A percentile compares a stretch with the other conserved stretches of the same genome.
Evolutionary conservation across 129 eudicot species (phyloP).

Genomic region (Arctium minus): DNA sequence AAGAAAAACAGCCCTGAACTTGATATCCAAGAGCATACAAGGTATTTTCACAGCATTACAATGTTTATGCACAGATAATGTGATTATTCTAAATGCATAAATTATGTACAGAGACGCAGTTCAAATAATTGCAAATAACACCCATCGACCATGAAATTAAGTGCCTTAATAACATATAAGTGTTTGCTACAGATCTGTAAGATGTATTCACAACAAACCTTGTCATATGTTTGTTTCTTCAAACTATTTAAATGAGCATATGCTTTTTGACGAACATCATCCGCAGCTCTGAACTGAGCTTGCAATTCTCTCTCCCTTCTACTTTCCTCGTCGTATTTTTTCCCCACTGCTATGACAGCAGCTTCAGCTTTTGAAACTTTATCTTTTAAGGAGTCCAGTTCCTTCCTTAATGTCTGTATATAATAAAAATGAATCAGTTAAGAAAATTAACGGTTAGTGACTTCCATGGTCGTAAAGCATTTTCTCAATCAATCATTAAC

Average conservation of each 20-base stretch:
- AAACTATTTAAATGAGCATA: conserved; percentile 42
- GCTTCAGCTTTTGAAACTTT: conserved; percentile 54
- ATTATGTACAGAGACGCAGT: not conserved
- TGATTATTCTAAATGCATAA: conserved; percentile 1
- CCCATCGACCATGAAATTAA: conserved; percentile 1
- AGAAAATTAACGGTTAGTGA: not conserved
- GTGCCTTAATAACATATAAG: not conserved
- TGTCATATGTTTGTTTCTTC: conserved; percentile 48
- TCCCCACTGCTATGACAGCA: conserved; percentile 29
- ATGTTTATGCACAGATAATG: not conserved
- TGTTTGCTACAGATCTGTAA: conserved; percentile 10
- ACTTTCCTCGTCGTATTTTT: conserved; percentile 50
- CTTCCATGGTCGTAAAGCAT: not conserved
- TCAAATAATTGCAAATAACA: not conserved
- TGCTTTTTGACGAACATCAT: conserved; percentile 71
- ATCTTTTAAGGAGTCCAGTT: conserved; percentile 52
- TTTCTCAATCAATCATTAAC: not conserved
- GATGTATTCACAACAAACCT: conserved; percentile 50
- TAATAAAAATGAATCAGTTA: conserved; percentile 12
- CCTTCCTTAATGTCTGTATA: conserved; percentile 69
- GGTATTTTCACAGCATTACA: conserved; percentile 16
- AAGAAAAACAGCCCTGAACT: conserved; percentile 1
- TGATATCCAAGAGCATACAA: conserved; percentile 9
- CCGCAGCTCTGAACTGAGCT: conserved; percentile 52
- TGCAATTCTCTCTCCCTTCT: conserved; percentile 49